Conservation (phyloP, 805 yeast species). For the Kurtzmaniella cleridarum region DNA sequence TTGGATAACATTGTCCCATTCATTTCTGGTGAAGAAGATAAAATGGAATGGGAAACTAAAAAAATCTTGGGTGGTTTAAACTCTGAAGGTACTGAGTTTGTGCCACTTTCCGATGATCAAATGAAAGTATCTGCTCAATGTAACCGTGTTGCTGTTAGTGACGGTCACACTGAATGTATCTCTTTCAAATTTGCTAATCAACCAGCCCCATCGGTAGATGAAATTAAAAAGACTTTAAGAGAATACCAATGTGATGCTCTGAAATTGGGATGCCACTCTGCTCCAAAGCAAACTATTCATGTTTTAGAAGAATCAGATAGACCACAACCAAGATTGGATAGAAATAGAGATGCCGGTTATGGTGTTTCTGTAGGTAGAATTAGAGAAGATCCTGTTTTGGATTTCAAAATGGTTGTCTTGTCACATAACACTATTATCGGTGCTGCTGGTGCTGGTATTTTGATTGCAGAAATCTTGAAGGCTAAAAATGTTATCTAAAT, state of each 20-base stretch:
- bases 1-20: constrained; percentile 92
- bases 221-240: constrained; percentile 63
- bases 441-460: constrained; percentile 97
- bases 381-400: constrained; percentile 89
- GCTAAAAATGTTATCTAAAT: constrained; percentile 67
- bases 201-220: constrained; percentile 81
- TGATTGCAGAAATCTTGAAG: constrained; percentile 85
- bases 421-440: constrained; percentile 97
- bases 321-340: constrained; percentile 97
- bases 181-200: constrained; percentile 74
- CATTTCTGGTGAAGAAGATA: constrained; percentile 96
- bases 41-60: constrained; percentile 97
- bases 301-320: constrained; percentile 87
- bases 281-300: constrained; percentile 89
- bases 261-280: constrained; percentile 77
- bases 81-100: constrained; percentile 47
- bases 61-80: constrained; percentile 77
- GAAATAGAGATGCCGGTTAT: constrained; percentile 90
- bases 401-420: constrained; percentile 92
- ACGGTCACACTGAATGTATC: constrained; percentile 96
- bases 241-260: constrained; percentile 82
- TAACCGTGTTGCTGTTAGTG: constrained; percentile 93
- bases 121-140: constrained; percentile 92
- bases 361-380: constrained; percentile 94
- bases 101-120: constrained; percentile 58